Base-by-base conservation (phyloP, 441 rosid genomes). In the Pelargonium fulgidum region DNA sequence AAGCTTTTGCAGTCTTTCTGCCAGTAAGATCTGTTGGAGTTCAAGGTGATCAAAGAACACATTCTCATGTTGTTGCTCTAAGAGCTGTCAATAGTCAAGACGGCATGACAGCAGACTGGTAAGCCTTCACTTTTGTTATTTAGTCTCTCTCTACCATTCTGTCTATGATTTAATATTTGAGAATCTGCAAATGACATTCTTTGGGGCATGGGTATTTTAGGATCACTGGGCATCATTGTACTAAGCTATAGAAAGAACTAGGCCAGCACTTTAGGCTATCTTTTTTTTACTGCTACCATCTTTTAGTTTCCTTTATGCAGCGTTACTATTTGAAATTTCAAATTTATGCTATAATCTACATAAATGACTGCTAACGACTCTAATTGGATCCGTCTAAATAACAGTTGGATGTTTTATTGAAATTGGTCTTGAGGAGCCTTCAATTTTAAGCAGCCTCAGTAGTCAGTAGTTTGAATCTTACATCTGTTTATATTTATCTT, bases 31-130 rank as follows among this genome's bases (percentile, higher is more conserved):
- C 96, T 26, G 96, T 91, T 72, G 99, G 96, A 79, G 96, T 93
- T 77, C 99, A 88, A 82, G 99, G 96, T 3, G 96, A 93, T 87
- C 95, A 91, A 83, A 87, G 99, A 78, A 91, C 97, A 7, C 96
- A 91, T 77, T 89, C 98, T 77, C 90, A 94, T 79, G 98, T 94
- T 13, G 96, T 94, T 76, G 88, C 96, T 84, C 92, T 94, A 45
- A 86, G 96, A 47, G 99, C 97, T n/a, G 97, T 94, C 66, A 90
- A 93, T 59, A 94, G 97, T 81, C 94, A 94, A 85, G 97, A 94
- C 20, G 96, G 99, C 72, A 92, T 92, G 96, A 94, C 97, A 10
- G 97, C 98, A 62, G 98, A 94, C 72, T 94, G 98, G 97, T 92
- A 70, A 73, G 80, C 47, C 67, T 41, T 65, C 65, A 44, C 74